Evolutionary conservation across 176 grass and related monocot species (phyloP).

Genomic region (Cenchrus americanus): DNA sequence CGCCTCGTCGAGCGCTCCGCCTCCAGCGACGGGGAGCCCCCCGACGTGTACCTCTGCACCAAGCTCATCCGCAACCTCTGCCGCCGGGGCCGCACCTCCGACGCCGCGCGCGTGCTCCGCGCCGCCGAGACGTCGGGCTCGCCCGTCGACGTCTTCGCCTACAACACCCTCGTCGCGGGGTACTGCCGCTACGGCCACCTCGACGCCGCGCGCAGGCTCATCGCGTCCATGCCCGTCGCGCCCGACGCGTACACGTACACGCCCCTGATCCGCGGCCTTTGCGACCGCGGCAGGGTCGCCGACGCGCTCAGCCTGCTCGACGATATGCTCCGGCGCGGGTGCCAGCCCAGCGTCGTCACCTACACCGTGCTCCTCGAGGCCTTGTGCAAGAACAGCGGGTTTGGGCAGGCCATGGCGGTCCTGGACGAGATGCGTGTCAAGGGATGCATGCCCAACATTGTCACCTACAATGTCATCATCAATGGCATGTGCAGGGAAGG

Average conservation of each 20-base stretch:
- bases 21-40: conserved; percentile 43
- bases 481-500: conserved; percentile 72
- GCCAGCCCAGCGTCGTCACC: conserved; percentile 66
- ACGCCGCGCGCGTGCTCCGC: conserved; percentile 62
- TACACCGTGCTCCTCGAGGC: conserved; percentile 75
- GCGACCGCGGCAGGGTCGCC: conserved; percentile 52
- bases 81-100: conserved; percentile 60
- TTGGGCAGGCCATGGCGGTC: conserved; percentile 55
- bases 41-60: conserved; percentile 68
- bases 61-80: conserved; percentile 71
- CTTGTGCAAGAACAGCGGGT: conserved; percentile 53
- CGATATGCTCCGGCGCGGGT: conserved; percentile 54
- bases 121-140: conserved; percentile 45
- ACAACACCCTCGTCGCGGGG: conserved; percentile 58
- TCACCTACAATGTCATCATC: conserved; percentile 77
- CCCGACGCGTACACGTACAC: conserved; percentile 75
- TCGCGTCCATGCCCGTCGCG: conserved; percentile 54
- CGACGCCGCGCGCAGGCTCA: conserved; percentile 53
- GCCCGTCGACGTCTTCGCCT: conserved; percentile 56
- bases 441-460: conserved; percentile 66
- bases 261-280: conserved; percentile 65
- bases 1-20: conserved; percentile 51
- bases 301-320: conserved; percentile 60
- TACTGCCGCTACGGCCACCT: conserved; percentile 57
- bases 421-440: conserved; percentile 67